Evolutionary conservation across 371 early-diverging fungal genomes (phyloP), one percentile per base, ranked within the genome.

Genomic region (Parasitella parasitica): DNA sequence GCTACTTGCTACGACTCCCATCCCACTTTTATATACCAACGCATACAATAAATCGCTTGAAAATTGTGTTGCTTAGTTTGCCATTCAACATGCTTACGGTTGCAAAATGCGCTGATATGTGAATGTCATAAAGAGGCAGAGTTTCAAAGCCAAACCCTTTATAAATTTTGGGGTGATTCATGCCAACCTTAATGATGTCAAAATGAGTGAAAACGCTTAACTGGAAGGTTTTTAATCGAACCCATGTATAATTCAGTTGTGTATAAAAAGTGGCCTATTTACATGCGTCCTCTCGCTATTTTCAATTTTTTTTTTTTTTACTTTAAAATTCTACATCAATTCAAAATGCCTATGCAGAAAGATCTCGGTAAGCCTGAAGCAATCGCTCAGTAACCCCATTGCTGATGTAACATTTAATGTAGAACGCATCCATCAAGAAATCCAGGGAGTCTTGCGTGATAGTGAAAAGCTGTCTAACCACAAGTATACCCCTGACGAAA

Each of bases 391-490:
- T 11, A 32, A 32, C 1, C 32, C 6, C 6, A 32, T 11, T 32
- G 8, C 3, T 5, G 32, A 32, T 32, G 6, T 11, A 30, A 34
- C n/a, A n/a, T n/a, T n/a, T n/a, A 13, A 18, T 43, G 16, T 41
- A 61, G 69, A 64, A 46, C 35, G 58, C 16, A 61, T 64, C 32
- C 71, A 67, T 35, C 12, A 66, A 22, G 39, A 66, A 38, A 8
- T 71, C 18, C 57, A 58, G 28, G 37, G 46, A 16, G 55, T 71
- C 18, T 51, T 54, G 18, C 57, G 56, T 28, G 60, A 67, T 34
- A 57, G 67, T 35, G 24, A 51, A 11, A 16, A 58, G 16, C 22
- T 64, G 2, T 34, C 62, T 38, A 64, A 46, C 18, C 27, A 59
- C 2, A 32, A 39, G 16, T 72, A 64, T 34, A 55, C 56, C 26